Evolutionary conservation across 352 stramenopile species (phyloP), one percentile per base, ranked within the genome.

Genomic region (Thraustochytrium aureum): DNA sequence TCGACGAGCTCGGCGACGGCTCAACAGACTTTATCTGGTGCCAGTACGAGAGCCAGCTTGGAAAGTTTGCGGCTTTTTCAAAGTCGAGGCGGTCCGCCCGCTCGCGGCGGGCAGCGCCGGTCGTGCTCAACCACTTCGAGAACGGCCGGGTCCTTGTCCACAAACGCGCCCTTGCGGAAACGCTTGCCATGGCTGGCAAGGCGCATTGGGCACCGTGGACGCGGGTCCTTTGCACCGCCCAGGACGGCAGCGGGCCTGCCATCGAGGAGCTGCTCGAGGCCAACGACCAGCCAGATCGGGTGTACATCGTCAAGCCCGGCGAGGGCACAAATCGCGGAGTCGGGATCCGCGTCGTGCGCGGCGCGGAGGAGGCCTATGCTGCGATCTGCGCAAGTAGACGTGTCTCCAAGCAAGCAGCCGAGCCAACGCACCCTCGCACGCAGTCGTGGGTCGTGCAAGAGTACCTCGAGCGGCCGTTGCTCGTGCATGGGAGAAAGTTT

Each of bases 391-490:
- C n/a, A n/a, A n/a, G n/a, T n/a, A n/a, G n/a, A n/a, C n/a, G n/a
- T n/a, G 47, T 56, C 17, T 26, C 26, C 26, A 17, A 56, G 26
- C 17, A 26, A 26, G 47, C 47, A 30, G 59, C 50, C 10, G 17
- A 72, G 26, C n/a, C 39, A 0, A 1, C 56, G 20, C 32, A 17
- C 26, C 2, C 10, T 4, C 4, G 32, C 20, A 7, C 61, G 12
- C n/a, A 52, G 22, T 2, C n/a, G 2, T 79, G 69, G 69, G 83
- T 90, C 33, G 87, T 90, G n/a, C 87, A 90, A 79, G 90, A 90
- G 72, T 90, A 90, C 83, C 89, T 90, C n/a, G 87, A 89, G 84
- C 89, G 87, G 43, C 86, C 87, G 22, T 56, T 90, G 30, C 84
- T 88, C 37, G 86, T 90, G 38, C 75, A 75, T 0, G 60, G 83